phyloP scores from a whole-genome alignment of 208 protist species.

The Leishmania gerbilli region DNA sequence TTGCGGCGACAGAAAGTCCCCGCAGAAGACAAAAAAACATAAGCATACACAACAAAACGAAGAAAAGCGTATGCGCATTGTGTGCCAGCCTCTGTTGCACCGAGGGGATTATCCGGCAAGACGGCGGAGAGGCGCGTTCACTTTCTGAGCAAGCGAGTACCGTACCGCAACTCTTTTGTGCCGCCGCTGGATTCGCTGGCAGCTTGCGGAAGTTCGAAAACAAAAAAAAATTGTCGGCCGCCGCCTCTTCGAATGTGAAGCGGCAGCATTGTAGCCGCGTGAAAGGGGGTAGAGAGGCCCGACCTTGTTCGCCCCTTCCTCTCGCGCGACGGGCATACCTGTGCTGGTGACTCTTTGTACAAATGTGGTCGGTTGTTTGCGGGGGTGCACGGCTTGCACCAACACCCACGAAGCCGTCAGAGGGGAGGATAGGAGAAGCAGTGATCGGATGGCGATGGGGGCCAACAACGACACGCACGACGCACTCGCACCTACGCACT shows the following conservation, averaged over 20 bases:
- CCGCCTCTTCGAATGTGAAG: slow-evolving; percentile 8
- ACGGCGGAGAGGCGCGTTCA: background rate
- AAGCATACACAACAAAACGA: background rate
- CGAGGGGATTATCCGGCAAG: background rate
- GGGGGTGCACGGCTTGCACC: background rate
- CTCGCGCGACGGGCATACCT: too few relatives aligned
- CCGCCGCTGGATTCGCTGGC: background rate
- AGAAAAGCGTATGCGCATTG: background rate
- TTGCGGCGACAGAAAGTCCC: background rate
- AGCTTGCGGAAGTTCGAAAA: background rate
- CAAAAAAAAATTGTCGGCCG: background rate
- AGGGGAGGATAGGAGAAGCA: background rate
- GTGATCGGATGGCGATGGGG: background rate
- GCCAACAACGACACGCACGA: background rate
- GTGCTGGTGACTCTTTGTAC: background rate
- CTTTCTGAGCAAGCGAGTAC: background rate
- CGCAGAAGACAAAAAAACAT: background rate
- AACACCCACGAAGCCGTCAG: background rate
- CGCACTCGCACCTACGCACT: background rate
- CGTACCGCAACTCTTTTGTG: background rate
- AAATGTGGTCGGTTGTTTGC: background rate
- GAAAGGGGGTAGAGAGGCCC: background rate
- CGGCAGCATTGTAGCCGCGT: too few relatives aligned
- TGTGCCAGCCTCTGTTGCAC: background rate
- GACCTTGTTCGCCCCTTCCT: background rate